phyloP scores from a whole-genome alignment of 495 filamentous ascomycete species.

The Hypoxylon rickii region DNA sequence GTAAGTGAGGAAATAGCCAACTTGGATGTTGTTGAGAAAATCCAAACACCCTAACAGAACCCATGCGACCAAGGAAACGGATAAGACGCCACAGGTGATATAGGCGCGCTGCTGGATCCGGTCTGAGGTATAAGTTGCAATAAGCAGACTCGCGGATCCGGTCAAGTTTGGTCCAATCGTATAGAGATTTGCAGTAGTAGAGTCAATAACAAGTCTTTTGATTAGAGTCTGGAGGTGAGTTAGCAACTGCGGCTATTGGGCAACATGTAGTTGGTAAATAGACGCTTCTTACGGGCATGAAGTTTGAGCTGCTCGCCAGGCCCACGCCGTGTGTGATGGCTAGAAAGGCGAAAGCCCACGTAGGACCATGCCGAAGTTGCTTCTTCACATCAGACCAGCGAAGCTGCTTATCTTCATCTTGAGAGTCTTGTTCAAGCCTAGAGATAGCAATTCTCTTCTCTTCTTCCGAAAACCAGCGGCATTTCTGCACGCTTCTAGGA shows the following conservation, averaged over 20 bases:
- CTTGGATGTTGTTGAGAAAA: constrained; percentile 9
- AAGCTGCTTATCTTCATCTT: constrained; percentile 4
- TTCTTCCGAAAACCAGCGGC: constrained; percentile 12
- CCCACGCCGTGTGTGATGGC: constrained; percentile 11
- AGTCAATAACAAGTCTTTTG: constrained; percentile 6
- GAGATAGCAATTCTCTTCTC: constrained; percentile 3
- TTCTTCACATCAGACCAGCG: constrained; percentile 15
- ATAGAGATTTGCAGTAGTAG: constrained; percentile 15
- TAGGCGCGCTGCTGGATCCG: constrained; percentile 14
- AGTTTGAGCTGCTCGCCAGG: constrained; percentile 13
- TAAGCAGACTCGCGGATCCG: neutral
- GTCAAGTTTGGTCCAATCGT: constrained; percentile 12
- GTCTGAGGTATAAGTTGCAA: constrained; percentile 12
- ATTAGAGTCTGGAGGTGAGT: constrained; percentile 3
- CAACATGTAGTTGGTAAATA: no score
- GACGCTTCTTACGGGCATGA: constrained; percentile 20
- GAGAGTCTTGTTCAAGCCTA: constrained; percentile 9
- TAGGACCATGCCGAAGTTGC: constrained; percentile 4
- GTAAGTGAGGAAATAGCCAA: constrained; percentile 25
- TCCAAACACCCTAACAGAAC: constrained; percentile 5
- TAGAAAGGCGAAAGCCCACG: constrained; percentile 12
- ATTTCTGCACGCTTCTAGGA: constrained; percentile 14
- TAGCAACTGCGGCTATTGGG: no score
- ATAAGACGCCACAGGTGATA: constrained; percentile 12
- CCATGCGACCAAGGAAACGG: constrained; percentile 44